Percentiles rank a stretch among this genome's conserved stretches.
Evolutionary conservation across 2,329 filamentous ascomycete species (phyloP).

Genomic region (Tolypocladium inflatum): DNA sequence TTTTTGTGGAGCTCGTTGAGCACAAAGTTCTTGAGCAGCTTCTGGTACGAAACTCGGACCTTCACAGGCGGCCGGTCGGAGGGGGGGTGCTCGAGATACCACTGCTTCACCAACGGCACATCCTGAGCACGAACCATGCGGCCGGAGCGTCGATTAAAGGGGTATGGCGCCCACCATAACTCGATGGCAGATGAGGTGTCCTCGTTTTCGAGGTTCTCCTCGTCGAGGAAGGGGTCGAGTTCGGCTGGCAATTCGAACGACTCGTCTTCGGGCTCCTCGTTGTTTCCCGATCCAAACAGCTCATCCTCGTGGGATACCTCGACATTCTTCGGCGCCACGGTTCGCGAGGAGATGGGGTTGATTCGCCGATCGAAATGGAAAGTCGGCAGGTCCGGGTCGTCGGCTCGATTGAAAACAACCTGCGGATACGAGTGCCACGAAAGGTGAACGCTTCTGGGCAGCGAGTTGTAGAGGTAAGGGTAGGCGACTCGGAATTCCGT

Average conservation of each 20-base stretch:
- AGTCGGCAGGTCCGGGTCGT: constrained; percentile 81
- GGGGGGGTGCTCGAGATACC: constrained; percentile 94
- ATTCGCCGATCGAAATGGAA: constrained; percentile 98
- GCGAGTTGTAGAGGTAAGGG: constrained; percentile 91
- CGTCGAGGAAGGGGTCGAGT: constrained; percentile 78
- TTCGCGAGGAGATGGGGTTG: constrained; percentile 92
- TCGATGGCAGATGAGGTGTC: constrained; percentile 88
- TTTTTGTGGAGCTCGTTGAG: constrained; percentile 96
- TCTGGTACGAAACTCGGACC: constrained; percentile 96
- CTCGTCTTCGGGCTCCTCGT: constrained; percentile 66
- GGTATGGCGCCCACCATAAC: constrained; percentile 96
- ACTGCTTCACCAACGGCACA: constrained; percentile 93
- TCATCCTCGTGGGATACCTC: constrained; percentile 87
- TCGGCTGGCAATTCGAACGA: constrained; percentile 74
- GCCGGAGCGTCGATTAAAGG: constrained; percentile 88
- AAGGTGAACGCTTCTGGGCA: constrained; percentile 86
- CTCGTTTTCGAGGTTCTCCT: constrained; percentile 80
- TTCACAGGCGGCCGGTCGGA: constrained; percentile 82
- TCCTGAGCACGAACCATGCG: constrained; percentile 96
- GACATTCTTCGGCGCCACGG: constrained; percentile 90
- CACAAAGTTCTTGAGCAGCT: constrained; percentile 90
- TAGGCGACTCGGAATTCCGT: constrained; percentile 94
- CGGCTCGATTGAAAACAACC: constrained; percentile 78
- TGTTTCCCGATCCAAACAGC: constrained; percentile 73
- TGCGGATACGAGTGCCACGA: constrained; percentile 93